Base-by-base conservation (phyloP, 192 early-diverging fungal genomes). In the Globomyces pollinis-pini region DNA sequence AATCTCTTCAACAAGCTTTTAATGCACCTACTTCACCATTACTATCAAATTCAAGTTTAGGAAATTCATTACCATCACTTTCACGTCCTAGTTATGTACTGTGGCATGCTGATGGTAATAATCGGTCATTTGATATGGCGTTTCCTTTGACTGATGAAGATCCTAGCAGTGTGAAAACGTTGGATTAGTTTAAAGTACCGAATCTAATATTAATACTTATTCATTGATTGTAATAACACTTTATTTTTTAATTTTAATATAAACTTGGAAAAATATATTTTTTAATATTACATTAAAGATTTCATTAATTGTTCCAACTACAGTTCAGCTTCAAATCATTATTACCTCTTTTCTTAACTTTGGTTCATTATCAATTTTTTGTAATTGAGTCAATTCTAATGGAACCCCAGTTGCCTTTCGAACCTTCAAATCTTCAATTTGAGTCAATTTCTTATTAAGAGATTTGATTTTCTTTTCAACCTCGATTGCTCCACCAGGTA, bases 371-470 rank as follows among this genome's bases (percentile, higher is more conserved):
- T 76, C 73, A 38, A 86, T 74, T 68, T 90, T 90, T 53, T 85
- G 78, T 12, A 86, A 71, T 75, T 94, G 91, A 20, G 90, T 88
- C 55, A 83, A 71, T 70, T 93, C 93, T 5, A 99, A 72, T 15
- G 64, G 72, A 45, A 90, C 89, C 26, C 94, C 94, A 13, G 75
- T 77, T 21, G 75, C 75, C 62, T 84, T 78, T 59, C 83, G 86
- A 36, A 83, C 81, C 63, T 88, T 91, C 38, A 99, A 77, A 39
- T 88, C 88, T 32, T 74, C 74, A 68, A 99, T 97, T 71, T 91
- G 88, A 60, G 85, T 84, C 44, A 97, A 65, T 71, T 97, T 99
- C 75, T 96, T 99, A 50, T 88, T 85, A 16, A 97, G 67, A 29
- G 75, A 79, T 43, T 91, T 85, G 57, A 93, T 75, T 67, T 87